Evolutionary conservation across 2,329 filamentous ascomycete genomes (phyloP).

Genomic region (Fusarium caatingaense): DNA sequence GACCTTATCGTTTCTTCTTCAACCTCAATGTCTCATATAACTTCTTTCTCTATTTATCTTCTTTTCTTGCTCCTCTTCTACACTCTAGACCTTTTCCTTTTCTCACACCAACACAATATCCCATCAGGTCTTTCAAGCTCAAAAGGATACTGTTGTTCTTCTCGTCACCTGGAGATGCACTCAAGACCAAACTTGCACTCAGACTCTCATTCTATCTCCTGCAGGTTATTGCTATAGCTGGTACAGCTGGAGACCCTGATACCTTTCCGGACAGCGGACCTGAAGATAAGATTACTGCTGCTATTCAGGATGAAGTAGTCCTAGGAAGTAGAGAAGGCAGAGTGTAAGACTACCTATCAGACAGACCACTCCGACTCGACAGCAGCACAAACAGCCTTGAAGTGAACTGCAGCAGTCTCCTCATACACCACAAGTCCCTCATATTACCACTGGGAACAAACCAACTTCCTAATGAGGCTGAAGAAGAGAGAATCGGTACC

Average conservation of each 20-base stretch:
- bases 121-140: no score
- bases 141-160: no score
- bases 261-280: no score
- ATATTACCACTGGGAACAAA: accelerated
- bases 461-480: background rate
- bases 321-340: no score
- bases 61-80: no score
- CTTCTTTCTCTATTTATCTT: no score
- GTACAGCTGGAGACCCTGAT: background rate
- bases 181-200: accelerated
- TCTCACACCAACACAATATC: no score
- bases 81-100: no score
- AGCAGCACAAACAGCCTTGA: background rate
- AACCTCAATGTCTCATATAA: no score
- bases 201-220: background rate
- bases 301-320: no score
- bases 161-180: background rate
- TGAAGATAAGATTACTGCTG: background rate
- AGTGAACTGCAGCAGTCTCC: background rate
- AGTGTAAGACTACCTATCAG: background rate
- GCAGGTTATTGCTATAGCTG: background rate
- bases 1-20: background rate
- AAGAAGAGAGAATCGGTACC: background rate
- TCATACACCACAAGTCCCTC: background rate
- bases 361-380: accelerated